Conservation (phyloP, 148 eudicot species). For the Fagopyrum homotropicum region DNA sequence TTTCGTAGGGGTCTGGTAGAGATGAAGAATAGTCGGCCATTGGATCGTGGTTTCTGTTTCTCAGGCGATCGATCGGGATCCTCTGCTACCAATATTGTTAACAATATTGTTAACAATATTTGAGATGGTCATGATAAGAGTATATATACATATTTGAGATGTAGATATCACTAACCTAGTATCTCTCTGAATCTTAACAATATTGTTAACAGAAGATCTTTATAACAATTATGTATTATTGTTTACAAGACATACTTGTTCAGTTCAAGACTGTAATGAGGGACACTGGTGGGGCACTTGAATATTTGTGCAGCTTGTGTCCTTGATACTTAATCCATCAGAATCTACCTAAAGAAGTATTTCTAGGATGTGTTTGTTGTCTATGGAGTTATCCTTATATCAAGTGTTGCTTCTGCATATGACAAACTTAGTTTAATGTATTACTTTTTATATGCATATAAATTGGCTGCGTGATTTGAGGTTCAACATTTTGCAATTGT, state of each 20-base stretch:
- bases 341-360: neutral
- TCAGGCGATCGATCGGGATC: too few relatives aligned
- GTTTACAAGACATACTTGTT: neutral
- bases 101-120: too few relatives aligned
- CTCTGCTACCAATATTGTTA: too few relatives aligned
- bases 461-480: neutral
- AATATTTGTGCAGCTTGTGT: neutral
- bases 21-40: too few relatives aligned
- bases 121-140: too few relatives aligned
- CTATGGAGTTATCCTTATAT: neutral
- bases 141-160: too few relatives aligned
- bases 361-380: neutral
- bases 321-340: neutral
- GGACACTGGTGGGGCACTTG: neutral
- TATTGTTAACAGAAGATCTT: too few relatives aligned
- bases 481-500: neutral
- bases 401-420: neutral
- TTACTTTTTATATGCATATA: neutral
- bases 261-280: neutral
- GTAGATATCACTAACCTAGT: too few relatives aligned
- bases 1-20: too few relatives aligned
- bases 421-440: conserved; percentile 1
- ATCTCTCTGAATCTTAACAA: too few relatives aligned
- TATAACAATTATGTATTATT: too few relatives aligned
- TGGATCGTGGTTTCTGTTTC: too few relatives aligned